Base-by-base conservation (phyloP, 2,329 filamentous ascomycete genomes). In the Coleophoma cylindrospora region DNA sequence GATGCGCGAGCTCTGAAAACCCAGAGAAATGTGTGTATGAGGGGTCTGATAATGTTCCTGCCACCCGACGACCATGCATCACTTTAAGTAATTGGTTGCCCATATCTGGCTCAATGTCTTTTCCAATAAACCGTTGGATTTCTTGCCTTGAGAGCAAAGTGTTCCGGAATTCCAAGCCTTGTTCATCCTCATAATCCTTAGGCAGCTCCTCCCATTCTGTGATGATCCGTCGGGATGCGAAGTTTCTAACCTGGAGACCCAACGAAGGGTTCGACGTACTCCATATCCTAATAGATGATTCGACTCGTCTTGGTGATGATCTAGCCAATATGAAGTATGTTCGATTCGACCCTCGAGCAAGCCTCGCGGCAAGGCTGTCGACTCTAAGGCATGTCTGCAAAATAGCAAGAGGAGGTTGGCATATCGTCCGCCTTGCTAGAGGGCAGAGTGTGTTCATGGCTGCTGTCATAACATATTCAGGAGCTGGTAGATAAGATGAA, bases 41-140 rank as follows among this genome's bases (percentile, higher is more conserved):
- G 2, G 81, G 81, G 59, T 86, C 82, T 11, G 81, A 74, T 40
- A 86, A 69, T 3, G 81, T 84, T 34, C 83, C 83, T 8, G 82
- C 80, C 19, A 86, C 80, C 38, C 83, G 73, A 34, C 81, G 75
- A 9, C 82, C 83, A 61, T 86, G 83, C 12, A 85, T 65, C 45
- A 85, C 77, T 47, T 71, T 70, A 45, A 86, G 65, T 40, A 85
- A 64, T 41, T 66, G 67, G 61, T 84, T 84, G 17, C 75, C 82
- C 5, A 64, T 59, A 3, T 59, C 55, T 1, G 70, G 62, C 52
- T 69, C 65, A 43, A 83, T 68, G 12, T 68, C 66, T 5, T 70
- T 59, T 1, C 79, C 77, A 53, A 85, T 83, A 36, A 83, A 69
- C 10, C 56, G 52, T 14, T 68, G 58, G 6, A 74, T 68, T 58